Evolutionary conservation across 2,329 filamentous ascomycete genomes (phyloP).

Genomic region (Basipetospora sp.): DNA sequence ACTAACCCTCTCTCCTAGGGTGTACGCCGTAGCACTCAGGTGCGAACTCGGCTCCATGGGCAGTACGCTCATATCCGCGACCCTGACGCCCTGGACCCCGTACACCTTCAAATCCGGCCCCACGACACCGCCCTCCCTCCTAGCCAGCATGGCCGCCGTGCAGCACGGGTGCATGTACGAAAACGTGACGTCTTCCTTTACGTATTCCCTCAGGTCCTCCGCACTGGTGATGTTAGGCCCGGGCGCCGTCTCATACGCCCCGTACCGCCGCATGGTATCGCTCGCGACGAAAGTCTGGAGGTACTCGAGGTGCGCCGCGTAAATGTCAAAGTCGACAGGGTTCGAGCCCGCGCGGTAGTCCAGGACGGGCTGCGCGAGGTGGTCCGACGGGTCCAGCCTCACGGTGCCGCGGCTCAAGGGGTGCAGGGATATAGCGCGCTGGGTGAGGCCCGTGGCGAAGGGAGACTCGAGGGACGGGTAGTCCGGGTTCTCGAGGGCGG

Average conservation of each 20-base stretch:
- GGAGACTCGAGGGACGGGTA: constrained; percentile 17
- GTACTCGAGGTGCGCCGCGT: constrained; percentile 18
- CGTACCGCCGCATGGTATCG: constrained; percentile 13
- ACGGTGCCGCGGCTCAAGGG: constrained; percentile 22
- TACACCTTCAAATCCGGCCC: constrained; percentile 20
- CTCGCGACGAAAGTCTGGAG: constrained; percentile 14
- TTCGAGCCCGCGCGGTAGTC: constrained; percentile 22
- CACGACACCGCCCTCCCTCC: constrained; percentile 21
- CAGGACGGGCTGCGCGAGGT: constrained; percentile 16
- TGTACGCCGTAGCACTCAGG: constrained; percentile 36
- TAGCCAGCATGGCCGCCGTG: constrained; percentile 30
- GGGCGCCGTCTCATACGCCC: constrained; percentile 15
- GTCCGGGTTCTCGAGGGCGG: constrained; percentile 15
- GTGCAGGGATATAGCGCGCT: constrained; percentile 15
- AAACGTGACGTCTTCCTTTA: constrained; percentile 17
- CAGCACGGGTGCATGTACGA: constrained; percentile 27
- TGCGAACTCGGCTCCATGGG: constrained; percentile 17
- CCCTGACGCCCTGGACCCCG: constrained; percentile 17
- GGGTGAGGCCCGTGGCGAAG: constrained; percentile 13
- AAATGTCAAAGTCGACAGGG: constrained; percentile 21
- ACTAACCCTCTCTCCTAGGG: constrained; percentile 33
- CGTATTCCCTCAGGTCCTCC: constrained; percentile 9
- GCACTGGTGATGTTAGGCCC: constrained; percentile 12
- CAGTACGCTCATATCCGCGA: constrained; percentile 16
- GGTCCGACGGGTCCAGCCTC: constrained; percentile 11